These are phyloP conservation scores for Pseudoturritis turrita DNA, from an alignment of 345 rosid species.

Conservation along the genomic window DNA sequence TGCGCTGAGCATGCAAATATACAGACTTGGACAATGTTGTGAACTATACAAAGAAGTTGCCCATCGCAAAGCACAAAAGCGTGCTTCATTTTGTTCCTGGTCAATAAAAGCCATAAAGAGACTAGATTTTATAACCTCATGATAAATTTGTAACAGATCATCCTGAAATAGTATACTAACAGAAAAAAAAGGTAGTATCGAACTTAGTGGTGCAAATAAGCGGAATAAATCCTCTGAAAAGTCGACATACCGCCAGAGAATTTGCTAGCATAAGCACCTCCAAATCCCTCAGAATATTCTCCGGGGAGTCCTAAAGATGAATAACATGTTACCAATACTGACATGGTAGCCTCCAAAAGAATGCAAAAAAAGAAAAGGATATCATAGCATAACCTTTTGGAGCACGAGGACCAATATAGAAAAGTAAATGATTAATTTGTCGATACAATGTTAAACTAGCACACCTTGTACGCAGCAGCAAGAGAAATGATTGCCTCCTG, in stretches of 20 bases:
- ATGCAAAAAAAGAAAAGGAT: neutral
- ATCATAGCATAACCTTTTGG: constrained; percentile 3
- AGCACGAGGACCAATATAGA: neutral
- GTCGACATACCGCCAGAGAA: constrained; percentile 56
- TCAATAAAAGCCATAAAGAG: constrained; percentile 22
- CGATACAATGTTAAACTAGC: constrained; percentile 1
- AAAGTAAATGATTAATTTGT: neutral
- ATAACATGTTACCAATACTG: neutral
- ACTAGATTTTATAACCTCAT: neutral
- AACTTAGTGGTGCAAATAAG: neutral
- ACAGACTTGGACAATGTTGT: constrained; percentile 91
- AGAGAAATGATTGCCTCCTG: constrained; percentile 85
- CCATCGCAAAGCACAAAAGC: constrained; percentile 93
- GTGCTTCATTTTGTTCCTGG: constrained; percentile 92
- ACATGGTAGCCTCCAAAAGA: constrained; percentile 10
- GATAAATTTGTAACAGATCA: neutral
- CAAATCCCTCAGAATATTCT: constrained; percentile 57
- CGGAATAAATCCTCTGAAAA: neutral
- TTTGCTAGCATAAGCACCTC: constrained; percentile 69
- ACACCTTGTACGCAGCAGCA: constrained; percentile 84
- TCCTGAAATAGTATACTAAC: neutral
- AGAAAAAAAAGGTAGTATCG: neutral
- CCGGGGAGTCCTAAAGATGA: constrained; percentile 58
- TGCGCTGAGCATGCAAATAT: constrained; percentile 83
- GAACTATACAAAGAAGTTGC: constrained; percentile 71